These are phyloP conservation scores for Ceratocystiopsis minuta DNA, from an alignment of 2,329 filamentous ascomycete species.

Conservation along the genomic window DNA sequence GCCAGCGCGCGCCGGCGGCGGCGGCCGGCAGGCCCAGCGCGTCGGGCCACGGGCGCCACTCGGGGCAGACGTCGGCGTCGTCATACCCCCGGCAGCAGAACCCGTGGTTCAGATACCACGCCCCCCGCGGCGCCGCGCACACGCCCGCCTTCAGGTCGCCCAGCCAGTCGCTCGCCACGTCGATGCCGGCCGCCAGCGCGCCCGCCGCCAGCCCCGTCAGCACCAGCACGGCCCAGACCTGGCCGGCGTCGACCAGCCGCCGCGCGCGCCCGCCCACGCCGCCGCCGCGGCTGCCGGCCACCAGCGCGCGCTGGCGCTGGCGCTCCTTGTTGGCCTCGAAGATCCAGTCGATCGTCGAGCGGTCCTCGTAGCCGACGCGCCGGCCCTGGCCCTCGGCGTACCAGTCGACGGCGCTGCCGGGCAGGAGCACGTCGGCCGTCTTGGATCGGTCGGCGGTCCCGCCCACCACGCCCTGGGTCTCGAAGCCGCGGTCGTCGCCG, in stretches of 20 bases:
- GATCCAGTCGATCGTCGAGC: constrained; percentile 98
- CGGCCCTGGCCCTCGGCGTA: constrained; percentile 69
- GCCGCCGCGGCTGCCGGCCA: constrained; percentile 35
- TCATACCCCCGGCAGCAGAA: constrained; percentile 94
- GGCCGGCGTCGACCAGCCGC: constrained; percentile 64
- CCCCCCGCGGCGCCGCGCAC: constrained; percentile 45
- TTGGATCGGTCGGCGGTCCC: not conserved
- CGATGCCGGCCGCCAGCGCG: constrained; percentile 69
- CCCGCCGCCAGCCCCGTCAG: constrained; percentile 73
- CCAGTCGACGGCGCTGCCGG: constrained; percentile 47
- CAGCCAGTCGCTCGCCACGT: constrained; percentile 83
- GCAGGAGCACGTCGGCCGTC: constrained; percentile 1
- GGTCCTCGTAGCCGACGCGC: constrained; percentile 83
- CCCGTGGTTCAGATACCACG: constrained; percentile 65
- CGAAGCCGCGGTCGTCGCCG: not conserved
- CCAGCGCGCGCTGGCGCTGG: constrained; percentile 63
- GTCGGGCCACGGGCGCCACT: constrained; percentile 74
- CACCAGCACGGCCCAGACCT: constrained; percentile 82
- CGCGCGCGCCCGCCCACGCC: constrained; percentile 40
- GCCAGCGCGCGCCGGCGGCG: constrained; percentile 48
- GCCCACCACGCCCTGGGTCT: constrained; percentile 2
- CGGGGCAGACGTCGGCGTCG: constrained; percentile 60
- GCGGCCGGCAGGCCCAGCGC: constrained; percentile 49
- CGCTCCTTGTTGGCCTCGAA: constrained; percentile 96
- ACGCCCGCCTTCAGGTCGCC: constrained; percentile 83